Conservation (phyloP, 768 basidiomycete genomes). For the Obba rivulosa region DNA sequence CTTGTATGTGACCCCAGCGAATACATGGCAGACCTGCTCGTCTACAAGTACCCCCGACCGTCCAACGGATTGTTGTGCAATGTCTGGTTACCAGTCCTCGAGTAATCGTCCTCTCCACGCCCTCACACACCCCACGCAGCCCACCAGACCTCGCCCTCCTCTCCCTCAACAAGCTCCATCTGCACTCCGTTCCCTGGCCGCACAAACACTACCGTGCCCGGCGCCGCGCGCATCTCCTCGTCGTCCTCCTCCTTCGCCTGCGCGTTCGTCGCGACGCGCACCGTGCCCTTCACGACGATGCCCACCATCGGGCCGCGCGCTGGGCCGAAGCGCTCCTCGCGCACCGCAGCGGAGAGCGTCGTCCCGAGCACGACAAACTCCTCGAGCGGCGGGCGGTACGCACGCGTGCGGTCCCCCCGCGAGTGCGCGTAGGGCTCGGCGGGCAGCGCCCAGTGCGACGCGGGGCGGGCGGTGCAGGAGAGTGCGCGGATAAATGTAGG, state of each 20-base stretch:
- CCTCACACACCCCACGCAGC: slow-evolving; percentile 11
- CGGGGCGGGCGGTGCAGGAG: slow-evolving; percentile 21
- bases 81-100: too few relatives aligned
- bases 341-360: slow-evolving; percentile 1
- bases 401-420: slow-evolving; percentile 10
- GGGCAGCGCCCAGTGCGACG: slow-evolving; percentile 18
- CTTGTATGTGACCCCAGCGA: too few relatives aligned
- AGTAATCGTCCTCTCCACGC: background rate
- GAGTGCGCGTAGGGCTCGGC: slow-evolving; percentile 11
- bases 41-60: too few relatives aligned
- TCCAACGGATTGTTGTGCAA: too few relatives aligned
- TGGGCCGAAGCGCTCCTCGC: slow-evolving; percentile 8
- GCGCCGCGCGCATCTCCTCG: slow-evolving; percentile 12
- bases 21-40: too few relatives aligned
- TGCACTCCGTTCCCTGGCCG: slow-evolving; percentile 14
- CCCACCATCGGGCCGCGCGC: slow-evolving; percentile 21
- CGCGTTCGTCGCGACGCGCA: slow-evolving; percentile 7
- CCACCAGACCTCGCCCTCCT: slow-evolving; percentile 22
- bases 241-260: background rate
- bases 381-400: slow-evolving; percentile 23
- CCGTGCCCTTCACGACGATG: slow-evolving; percentile 17
- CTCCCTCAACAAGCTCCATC: slow-evolving; percentile 11
- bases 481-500: slow-evolving; percentile 20
- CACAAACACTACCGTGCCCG: slow-evolving; percentile 20
- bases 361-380: slow-evolving; percentile 25